Conservation (phyloP, 352 stramenopile genomes). For the Phytophthora multivora region DNA sequence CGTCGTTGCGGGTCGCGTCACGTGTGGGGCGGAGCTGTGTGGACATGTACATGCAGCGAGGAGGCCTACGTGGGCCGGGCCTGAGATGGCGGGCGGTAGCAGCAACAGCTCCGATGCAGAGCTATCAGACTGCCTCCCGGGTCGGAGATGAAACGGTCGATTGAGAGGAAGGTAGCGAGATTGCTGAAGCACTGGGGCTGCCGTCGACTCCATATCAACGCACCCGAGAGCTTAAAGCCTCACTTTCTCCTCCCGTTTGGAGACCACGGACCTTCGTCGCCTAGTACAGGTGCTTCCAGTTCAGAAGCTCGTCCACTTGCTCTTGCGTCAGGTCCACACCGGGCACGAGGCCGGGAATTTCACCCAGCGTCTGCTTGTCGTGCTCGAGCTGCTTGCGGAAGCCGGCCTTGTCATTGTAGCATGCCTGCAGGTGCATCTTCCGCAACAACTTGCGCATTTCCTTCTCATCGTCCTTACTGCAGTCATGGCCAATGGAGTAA, state of each 20-base stretch:
- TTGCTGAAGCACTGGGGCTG: background rate
- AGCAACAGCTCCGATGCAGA: slow-evolving; percentile 13
- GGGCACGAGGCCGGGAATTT: slow-evolving; percentile 60
- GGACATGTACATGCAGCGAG: slow-evolving; percentile 27
- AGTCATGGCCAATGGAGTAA: background rate
- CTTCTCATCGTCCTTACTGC: slow-evolving; percentile 86
- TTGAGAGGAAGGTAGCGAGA: background rate
- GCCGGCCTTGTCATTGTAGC: slow-evolving; percentile 53
- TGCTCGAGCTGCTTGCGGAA: slow-evolving; percentile 63
- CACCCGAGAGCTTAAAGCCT: background rate
- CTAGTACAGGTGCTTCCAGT: slow-evolving; percentile 83
- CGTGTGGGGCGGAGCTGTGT: slow-evolving; percentile 21
- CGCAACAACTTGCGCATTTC: slow-evolving; percentile 79
- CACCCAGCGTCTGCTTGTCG: slow-evolving; percentile 68
- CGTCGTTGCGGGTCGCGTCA: slow-evolving; percentile 40
- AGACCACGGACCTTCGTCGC: slow-evolving; percentile 15
- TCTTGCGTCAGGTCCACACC: slow-evolving; percentile 61
- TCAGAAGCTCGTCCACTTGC: slow-evolving; percentile 74
- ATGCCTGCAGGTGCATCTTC: slow-evolving; percentile 80
- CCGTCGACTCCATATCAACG: background rate
- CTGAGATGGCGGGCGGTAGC: slow-evolving; percentile 3
- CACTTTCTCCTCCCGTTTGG: slow-evolving; percentile 1
- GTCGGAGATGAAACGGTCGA: slow-evolving; percentile 17
- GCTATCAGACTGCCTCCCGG: slow-evolving; percentile 17
- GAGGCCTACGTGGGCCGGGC: slow-evolving; percentile 25